phyloP scores from a whole-genome alignment of 2,329 filamentous ascomycete species.

The Didymosphaeria variabile region DNA sequence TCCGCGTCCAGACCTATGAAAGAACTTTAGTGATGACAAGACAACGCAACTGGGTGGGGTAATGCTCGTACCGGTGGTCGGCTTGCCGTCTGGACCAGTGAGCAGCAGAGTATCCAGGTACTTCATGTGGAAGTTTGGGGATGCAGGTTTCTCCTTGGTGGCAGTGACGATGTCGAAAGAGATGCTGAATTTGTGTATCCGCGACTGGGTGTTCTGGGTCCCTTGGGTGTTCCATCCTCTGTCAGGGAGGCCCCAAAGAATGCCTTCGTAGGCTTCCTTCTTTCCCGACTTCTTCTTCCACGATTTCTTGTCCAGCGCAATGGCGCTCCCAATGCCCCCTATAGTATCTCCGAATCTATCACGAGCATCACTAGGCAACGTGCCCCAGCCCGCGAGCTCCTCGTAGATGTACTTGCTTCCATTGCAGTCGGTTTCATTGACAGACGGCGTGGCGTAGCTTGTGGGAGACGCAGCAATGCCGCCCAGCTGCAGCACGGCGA shows the following conservation, averaged over 20 bases:
- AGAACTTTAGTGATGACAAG: neutral
- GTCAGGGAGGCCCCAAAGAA: conserved; percentile 71
- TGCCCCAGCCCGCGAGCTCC: conserved; percentile 72
- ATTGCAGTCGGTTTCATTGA: conserved; percentile 61
- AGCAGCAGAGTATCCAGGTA: conserved; percentile 74
- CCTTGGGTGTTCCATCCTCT: conserved; percentile 77
- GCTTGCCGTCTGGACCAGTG: conserved; percentile 68
- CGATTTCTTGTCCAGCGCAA: conserved; percentile 67
- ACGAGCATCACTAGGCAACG: conserved; percentile 63
- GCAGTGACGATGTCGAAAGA: conserved; percentile 65
- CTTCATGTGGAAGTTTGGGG: conserved; percentile 68
- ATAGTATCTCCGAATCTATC: conserved; percentile 77
- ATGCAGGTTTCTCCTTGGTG: conserved; percentile 61
- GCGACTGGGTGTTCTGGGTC: conserved; percentile 72
- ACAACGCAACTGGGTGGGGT: conserved; percentile 20
- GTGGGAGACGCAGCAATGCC: conserved; percentile 29
- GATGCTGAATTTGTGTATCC: conserved; percentile 73
- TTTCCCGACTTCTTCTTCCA: conserved; percentile 65
- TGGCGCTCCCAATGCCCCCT: conserved; percentile 71
- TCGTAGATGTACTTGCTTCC: conserved; percentile 72
- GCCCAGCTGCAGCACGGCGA: conserved; percentile 28
- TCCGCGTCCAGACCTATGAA: conserved; percentile 67
- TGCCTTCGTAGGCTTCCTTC: conserved; percentile 64
- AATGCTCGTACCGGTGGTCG: conserved; percentile 57
- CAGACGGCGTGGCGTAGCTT: conserved; percentile 16